Evolutionary conservation across 2,329 filamentous ascomycete species (phyloP).

Genomic region (Tolypocladium sp.): DNA sequence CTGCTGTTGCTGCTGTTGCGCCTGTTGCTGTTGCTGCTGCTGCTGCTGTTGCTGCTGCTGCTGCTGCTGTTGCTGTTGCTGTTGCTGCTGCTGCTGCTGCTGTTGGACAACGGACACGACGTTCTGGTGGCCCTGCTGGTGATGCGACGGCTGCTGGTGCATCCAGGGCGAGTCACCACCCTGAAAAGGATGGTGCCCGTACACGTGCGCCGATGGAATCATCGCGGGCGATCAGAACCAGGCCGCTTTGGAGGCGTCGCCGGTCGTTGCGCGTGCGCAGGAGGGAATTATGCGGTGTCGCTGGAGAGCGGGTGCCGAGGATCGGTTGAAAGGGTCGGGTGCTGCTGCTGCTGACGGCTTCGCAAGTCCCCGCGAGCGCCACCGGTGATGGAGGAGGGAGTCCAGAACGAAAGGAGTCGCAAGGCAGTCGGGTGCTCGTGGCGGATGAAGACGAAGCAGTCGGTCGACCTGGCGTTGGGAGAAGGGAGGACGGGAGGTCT

Average conservation of each 20-base stretch:
- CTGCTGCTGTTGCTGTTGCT: conserved; percentile 27
- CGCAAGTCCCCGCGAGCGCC: neutral
- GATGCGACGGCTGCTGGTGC: conserved; percentile 54
- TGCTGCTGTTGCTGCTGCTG: conserved; percentile 33
- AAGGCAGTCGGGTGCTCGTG: neutral
- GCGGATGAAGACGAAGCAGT: neutral
- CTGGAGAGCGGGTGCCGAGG: neutral
- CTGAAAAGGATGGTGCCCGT: conserved; percentile 59
- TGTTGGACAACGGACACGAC: conserved; percentile 41
- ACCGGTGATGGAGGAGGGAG: neutral
- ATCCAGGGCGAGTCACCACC: conserved; percentile 57
- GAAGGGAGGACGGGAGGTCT: neutral
- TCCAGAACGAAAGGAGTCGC: neutral
- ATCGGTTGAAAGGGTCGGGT: neutral
- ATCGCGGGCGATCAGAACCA: conserved; percentile 28
- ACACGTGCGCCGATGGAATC: conserved; percentile 56
- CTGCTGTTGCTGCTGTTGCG: conserved; percentile 32
- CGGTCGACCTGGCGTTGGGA: neutral
- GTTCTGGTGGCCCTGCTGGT: conserved; percentile 49
- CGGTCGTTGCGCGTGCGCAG: neutral
- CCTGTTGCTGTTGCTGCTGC: conserved; percentile 29
- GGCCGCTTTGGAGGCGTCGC: neutral
- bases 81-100: conserved; percentile 28
- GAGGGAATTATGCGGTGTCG: neutral
- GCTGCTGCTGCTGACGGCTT: neutral